Percentiles rank a stretch among this genome's conserved stretches.
These are phyloP conservation scores for Sarocladiaceae sp. DNA, from an alignment of 2,329 filamentous ascomycete species.

Conservation along the genomic window DNA sequence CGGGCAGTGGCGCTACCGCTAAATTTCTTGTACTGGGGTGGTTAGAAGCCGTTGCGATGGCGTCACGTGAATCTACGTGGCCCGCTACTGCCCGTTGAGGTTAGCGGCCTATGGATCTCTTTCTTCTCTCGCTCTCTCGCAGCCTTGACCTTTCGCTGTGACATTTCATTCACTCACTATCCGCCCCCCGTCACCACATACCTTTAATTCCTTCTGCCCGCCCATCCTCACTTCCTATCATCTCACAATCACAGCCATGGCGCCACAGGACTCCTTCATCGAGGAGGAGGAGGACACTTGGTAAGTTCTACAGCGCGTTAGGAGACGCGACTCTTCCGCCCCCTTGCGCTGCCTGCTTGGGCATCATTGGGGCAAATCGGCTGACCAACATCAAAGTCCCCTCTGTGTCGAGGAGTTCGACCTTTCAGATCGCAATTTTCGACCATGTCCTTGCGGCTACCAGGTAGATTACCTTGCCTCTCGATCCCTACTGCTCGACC, in stretches of 20 bases:
- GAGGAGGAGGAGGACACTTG: slow-evolving; percentile 69
- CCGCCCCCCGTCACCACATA: slow-evolving; percentile 14
- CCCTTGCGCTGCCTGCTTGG: slow-evolving; percentile 17
- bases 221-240: slow-evolving; percentile 13
- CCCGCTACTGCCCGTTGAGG: slow-evolving; percentile 4
- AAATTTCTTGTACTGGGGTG: slow-evolving; percentile 14
- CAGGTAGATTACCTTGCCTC: slow-evolving; percentile 58
- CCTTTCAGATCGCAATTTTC: slow-evolving; percentile 93
- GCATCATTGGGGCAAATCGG: slow-evolving; percentile 15
- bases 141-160: slow-evolving; percentile 15
- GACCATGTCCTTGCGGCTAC: slow-evolving; percentile 95
- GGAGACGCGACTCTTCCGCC: slow-evolving; percentile 7
- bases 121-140: slow-evolving; percentile 7
- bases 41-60: background rate
- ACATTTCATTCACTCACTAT: slow-evolving; percentile 13
- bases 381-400: slow-evolving; percentile 56
- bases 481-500: background rate
- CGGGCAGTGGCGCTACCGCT: background rate
- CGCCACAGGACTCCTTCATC: slow-evolving; percentile 66
- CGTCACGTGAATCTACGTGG: slow-evolving; percentile 10
- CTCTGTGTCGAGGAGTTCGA: slow-evolving; percentile 99
- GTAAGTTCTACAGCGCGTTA: slow-evolving; percentile 36
- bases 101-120: slow-evolving; percentile 7
- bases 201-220: slow-evolving; percentile 17
- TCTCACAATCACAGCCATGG: slow-evolving; percentile 43